Conservation (phyloP, 106 monocot species). For the Dactylorhiza incarnata region DNA sequence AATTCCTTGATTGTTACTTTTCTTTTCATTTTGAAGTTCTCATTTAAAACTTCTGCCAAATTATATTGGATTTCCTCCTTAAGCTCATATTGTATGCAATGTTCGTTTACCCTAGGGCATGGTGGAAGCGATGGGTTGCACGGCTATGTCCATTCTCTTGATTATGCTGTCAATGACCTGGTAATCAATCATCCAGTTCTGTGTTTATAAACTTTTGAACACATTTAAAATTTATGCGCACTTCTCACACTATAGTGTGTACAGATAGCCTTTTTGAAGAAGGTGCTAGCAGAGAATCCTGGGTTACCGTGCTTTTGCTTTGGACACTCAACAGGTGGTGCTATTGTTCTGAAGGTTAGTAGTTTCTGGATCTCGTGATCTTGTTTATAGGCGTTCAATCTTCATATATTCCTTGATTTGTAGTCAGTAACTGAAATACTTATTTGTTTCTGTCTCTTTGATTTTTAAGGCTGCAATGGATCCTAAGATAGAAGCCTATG, state of each 20-base stretch:
- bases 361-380: background rate
- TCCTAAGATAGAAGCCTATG: conserved; percentile 39
- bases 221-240: background rate
- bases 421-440: background rate
- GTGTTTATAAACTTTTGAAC: background rate
- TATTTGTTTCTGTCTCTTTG: background rate
- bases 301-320: conserved; percentile 76
- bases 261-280: conserved; percentile 69
- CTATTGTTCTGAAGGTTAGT: conserved; percentile 72
- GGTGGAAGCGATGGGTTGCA: conserved; percentile 95
- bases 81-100: background rate
- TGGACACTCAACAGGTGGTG: conserved; percentile 87
- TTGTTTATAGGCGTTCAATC: background rate
- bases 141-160: conserved; percentile 92
- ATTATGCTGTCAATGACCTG: conserved; percentile 83
- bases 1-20: background rate
- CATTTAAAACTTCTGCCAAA: background rate
- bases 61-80: background rate
- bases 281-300: conserved; percentile 54
- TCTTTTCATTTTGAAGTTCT: background rate
- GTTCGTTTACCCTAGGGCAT: conserved; percentile 47
- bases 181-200: conserved; percentile 29
- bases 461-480: conserved; percentile 52
- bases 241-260: conserved; percentile 6
- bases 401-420: background rate